These are phyloP conservation scores for Vitis cinerea DNA, from an alignment of 164 flowering plant species.

Conservation along the genomic window DNA sequence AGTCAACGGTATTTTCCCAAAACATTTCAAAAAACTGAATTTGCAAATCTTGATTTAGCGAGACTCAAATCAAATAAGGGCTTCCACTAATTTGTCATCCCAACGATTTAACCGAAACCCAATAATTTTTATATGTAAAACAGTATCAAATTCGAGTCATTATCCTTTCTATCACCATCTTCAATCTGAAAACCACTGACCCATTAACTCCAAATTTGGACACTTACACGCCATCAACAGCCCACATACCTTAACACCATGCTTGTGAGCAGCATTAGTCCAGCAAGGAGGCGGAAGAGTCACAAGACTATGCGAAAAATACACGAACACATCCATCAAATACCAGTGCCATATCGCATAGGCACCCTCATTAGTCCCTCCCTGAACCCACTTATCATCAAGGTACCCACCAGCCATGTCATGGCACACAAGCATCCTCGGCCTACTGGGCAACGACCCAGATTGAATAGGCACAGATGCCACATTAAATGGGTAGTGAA, in stretches of 20 bases:
- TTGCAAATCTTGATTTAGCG: too few relatives aligned
- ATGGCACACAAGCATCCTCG: slow-evolving; percentile 78
- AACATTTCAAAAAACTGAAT: too few relatives aligned
- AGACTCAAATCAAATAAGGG: too few relatives aligned
- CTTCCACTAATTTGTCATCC: too few relatives aligned
- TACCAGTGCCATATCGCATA: slow-evolving; percentile 94
- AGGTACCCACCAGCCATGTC: slow-evolving; percentile 83
- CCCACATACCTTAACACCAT: slow-evolving; percentile 76
- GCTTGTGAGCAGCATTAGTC: slow-evolving; percentile 83
- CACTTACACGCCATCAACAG: too few relatives aligned
- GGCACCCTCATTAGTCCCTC: slow-evolving; percentile 61
- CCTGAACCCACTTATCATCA: slow-evolving; percentile 89
- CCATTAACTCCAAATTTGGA: too few relatives aligned
- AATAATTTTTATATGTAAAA: too few relatives aligned
- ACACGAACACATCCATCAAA: slow-evolving; percentile 89
- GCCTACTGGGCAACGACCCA: slow-evolving; percentile 39
- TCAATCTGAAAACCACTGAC: too few relatives aligned
- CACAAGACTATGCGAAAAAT: slow-evolving; percentile 81
- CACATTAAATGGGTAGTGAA: slow-evolving; percentile 78
- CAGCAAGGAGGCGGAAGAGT: slow-evolving; percentile 94
- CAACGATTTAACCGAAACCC: too few relatives aligned
- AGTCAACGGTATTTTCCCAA: too few relatives aligned
- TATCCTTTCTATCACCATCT: too few relatives aligned
- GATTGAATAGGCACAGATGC: slow-evolving; percentile 47
- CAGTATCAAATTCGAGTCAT: too few relatives aligned